phyloP scores from a whole-genome alignment of 202 grass and related monocot species.

The Setaria viridis region DNA sequence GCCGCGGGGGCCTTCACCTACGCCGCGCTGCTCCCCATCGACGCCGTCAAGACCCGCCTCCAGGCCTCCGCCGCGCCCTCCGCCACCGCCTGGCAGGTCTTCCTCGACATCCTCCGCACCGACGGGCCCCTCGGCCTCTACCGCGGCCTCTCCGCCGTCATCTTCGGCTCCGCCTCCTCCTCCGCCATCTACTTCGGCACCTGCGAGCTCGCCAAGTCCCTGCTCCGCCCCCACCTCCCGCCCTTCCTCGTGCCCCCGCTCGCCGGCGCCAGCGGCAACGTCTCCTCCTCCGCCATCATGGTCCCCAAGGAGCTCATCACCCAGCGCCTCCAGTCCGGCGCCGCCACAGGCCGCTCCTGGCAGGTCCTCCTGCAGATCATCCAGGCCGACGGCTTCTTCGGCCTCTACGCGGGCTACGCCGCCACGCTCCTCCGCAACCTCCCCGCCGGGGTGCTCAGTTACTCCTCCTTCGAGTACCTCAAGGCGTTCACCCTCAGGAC shows the following conservation, averaged over 20 bases:
- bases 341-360: slow-evolving; percentile 66
- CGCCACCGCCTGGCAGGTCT: slow-evolving; percentile 61
- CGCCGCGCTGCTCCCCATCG: slow-evolving; percentile 84
- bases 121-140: slow-evolving; percentile 79
- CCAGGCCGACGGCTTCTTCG: slow-evolving; percentile 60
- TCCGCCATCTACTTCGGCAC: slow-evolving; percentile 94
- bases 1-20: slow-evolving; percentile 90
- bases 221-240: slow-evolving; percentile 60
- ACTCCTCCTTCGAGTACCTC: slow-evolving; percentile 96
- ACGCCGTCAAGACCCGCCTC: slow-evolving; percentile 89
- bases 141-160: slow-evolving; percentile 77
- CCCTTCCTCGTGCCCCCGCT: slow-evolving; percentile 77
- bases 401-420: slow-evolving; percentile 82
- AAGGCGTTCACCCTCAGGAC: slow-evolving; percentile 71
- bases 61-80: slow-evolving; percentile 60
- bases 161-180: slow-evolving; percentile 87
- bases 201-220: slow-evolving; percentile 89
- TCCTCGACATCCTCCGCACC: slow-evolving; percentile 74
- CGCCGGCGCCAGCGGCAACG: slow-evolving; percentile 81
- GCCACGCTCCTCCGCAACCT: slow-evolving; percentile 89
- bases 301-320: slow-evolving; percentile 99
- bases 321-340: slow-evolving; percentile 87
- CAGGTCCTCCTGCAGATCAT: slow-evolving; percentile 78
- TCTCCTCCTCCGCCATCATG: slow-evolving; percentile 93
- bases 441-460: slow-evolving; percentile 76